Percentiles rank a stretch among this genome's conserved stretches.
These are phyloP conservation scores for Collariella sp. DNA, from an alignment of 495 filamentous ascomycete genomes.

Conservation along the genomic window DNA sequence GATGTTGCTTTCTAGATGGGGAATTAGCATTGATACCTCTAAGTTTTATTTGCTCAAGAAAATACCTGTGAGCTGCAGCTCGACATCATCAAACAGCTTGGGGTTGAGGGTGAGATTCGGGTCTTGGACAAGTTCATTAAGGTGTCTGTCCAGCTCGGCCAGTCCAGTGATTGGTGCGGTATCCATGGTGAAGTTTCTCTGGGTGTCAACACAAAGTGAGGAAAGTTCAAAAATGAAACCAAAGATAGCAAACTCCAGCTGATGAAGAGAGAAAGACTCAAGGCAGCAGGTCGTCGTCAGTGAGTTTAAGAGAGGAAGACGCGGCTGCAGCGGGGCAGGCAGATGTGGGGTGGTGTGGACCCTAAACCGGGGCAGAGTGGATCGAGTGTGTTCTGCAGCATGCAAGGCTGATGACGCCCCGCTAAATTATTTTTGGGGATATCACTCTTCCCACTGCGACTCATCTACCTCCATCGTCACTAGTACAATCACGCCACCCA, in stretches of 20 bases:
- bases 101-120: conserved; percentile 29
- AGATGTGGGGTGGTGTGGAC: too few relatives aligned
- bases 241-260: too few relatives aligned
- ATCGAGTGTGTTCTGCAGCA: too few relatives aligned
- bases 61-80: conserved; percentile 45
- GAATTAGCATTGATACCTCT: background rate
- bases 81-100: conserved; percentile 47
- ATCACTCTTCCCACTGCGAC: too few relatives aligned
- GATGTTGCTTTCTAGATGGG: conserved; percentile 34
- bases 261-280: too few relatives aligned
- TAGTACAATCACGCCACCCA: background rate
- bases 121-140: conserved; percentile 38
- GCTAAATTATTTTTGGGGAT: too few relatives aligned
- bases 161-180: conserved; percentile 35
- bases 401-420: too few relatives aligned
- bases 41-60: background rate
- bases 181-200: conserved; percentile 16
- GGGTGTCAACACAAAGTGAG: background rate
- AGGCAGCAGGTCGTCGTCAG: too few relatives aligned
- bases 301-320: too few relatives aligned
- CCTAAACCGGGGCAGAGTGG: too few relatives aligned
- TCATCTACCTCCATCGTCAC: background rate
- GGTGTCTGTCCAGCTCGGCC: conserved; percentile 42
- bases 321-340: too few relatives aligned
- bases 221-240: background rate